Conservation (phyloP, 2,329 filamentous ascomycete species). For the Penicillium sp. region DNA sequence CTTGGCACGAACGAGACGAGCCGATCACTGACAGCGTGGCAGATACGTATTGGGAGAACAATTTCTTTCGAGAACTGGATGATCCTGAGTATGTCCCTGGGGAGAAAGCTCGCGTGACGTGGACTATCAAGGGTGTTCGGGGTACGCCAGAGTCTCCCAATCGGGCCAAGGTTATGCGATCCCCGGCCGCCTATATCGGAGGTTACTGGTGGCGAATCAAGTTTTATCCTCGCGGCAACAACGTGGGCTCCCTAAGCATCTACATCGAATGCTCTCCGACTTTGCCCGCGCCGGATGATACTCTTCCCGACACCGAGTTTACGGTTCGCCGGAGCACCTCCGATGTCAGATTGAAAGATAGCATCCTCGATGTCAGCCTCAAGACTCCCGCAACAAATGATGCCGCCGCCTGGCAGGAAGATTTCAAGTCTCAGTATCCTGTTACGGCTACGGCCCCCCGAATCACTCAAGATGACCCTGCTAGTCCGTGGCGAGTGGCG, state of each 20-base stretch:
- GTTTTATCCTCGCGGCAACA: constrained; percentile 62
- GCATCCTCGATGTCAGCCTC: constrained; percentile 32
- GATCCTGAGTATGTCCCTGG: constrained; percentile 57
- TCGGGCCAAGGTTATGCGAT: constrained; percentile 57
- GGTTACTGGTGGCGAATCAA: constrained; percentile 66
- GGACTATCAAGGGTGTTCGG: constrained; percentile 58
- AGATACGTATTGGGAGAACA: constrained; percentile 59
- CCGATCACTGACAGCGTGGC: constrained; percentile 2
- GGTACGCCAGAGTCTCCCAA: constrained; percentile 62
- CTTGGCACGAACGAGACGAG: not conserved
- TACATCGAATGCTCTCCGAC: constrained; percentile 62
- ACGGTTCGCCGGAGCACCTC: constrained; percentile 39
- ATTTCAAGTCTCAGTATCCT: constrained; percentile 30
- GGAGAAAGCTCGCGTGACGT: constrained; percentile 58
- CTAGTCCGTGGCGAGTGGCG: constrained; percentile 49
- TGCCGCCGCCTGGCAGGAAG: constrained; percentile 30
- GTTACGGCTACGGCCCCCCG: constrained; percentile 4
- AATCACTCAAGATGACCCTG: constrained; percentile 5
- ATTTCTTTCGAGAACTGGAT: constrained; percentile 55
- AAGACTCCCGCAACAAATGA: constrained; percentile 29
- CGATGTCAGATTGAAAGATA: constrained; percentile 34
- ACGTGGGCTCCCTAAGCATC: constrained; percentile 57
- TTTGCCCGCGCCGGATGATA: constrained; percentile 38
- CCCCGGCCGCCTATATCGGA: constrained; percentile 55
- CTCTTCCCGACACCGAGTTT: constrained; percentile 40